Evolutionary conservation across 768 basidiomycete genomes (phyloP).

Genomic region (Psilocybe sp.): DNA sequence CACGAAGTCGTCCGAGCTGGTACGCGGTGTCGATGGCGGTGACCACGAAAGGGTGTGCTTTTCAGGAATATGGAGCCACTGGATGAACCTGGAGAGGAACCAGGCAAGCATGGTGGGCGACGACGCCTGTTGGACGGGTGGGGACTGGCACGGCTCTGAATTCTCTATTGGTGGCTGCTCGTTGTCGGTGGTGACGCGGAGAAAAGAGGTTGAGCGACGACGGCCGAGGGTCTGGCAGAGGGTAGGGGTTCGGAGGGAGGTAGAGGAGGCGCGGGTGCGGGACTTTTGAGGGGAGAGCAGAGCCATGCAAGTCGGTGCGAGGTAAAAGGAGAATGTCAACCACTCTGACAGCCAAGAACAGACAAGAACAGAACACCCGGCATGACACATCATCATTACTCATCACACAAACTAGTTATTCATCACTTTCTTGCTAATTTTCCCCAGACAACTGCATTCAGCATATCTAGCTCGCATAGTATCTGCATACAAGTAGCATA

Average conservation of each 20-base stretch:
- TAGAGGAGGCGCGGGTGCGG: conserved; percentile 59
- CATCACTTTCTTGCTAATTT: neutral
- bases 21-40: conserved; percentile 42
- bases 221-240: conserved; percentile 51
- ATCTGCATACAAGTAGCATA: conserved; percentile 3
- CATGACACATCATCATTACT: conserved; percentile 4
- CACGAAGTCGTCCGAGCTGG: conserved; percentile 38
- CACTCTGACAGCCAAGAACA: neutral
- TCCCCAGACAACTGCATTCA: neutral
- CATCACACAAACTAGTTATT: neutral
- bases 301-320: conserved; percentile 9
- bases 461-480: neutral
- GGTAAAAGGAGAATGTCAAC: conserved; percentile 5
- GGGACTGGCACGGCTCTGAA: conserved; percentile 11
- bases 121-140: conserved; percentile 10
- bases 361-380: neutral
- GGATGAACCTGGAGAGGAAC: conserved; percentile 47
- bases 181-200: conserved; percentile 19
- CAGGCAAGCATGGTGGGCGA: conserved; percentile 49
- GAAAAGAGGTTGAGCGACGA: conserved; percentile 48
- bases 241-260: conserved; percentile 46
- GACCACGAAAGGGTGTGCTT: conserved; percentile 41
- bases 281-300: conserved; percentile 36
- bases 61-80: conserved; percentile 47
- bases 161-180: neutral